Evolutionary conservation across 768 basidiomycete genomes (phyloP).

Genomic region (Tulasnella sp.): DNA sequence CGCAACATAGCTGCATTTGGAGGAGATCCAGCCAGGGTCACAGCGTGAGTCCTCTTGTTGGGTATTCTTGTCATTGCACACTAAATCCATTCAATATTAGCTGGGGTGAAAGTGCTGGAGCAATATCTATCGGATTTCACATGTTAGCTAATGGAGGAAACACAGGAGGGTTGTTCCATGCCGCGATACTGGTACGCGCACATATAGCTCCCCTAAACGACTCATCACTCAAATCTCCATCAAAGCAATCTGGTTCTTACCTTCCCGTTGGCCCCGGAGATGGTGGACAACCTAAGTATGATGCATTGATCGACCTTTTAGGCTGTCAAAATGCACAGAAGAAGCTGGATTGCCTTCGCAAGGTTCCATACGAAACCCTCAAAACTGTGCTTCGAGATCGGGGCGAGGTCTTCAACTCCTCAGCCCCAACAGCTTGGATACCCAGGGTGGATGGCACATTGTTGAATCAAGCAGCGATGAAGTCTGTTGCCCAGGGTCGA

Average conservation of each 20-base stretch:
- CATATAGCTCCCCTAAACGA: too few relatives aligned
- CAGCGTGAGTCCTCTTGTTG: too few relatives aligned
- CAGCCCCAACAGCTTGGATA: not conserved
- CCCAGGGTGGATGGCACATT: constrained; percentile 6
- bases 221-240: not conserved
- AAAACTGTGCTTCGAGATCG: not conserved
- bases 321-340: not conserved
- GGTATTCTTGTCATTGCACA: too few relatives aligned
- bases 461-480: not conserved
- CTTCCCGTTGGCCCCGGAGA: not conserved
- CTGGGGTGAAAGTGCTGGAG: too few relatives aligned
- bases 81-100: too few relatives aligned
- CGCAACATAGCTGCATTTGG: constrained; percentile 22
- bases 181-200: not conserved
- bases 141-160: constrained; percentile 1
- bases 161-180: not conserved
- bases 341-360: constrained; percentile 1
- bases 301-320: not conserved
- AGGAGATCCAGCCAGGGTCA: constrained; percentile 19
- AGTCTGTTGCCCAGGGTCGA: not conserved
- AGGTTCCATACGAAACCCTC: not conserved
- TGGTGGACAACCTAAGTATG: constrained; percentile 1
- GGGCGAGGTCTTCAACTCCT: not conserved
- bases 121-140: not conserved
- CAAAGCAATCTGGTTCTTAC: not conserved